Evolutionary conservation across 805 yeast species (phyloP), one percentile per base, ranked within the genome.

Genomic region (Yarrowia keelungensis): DNA sequence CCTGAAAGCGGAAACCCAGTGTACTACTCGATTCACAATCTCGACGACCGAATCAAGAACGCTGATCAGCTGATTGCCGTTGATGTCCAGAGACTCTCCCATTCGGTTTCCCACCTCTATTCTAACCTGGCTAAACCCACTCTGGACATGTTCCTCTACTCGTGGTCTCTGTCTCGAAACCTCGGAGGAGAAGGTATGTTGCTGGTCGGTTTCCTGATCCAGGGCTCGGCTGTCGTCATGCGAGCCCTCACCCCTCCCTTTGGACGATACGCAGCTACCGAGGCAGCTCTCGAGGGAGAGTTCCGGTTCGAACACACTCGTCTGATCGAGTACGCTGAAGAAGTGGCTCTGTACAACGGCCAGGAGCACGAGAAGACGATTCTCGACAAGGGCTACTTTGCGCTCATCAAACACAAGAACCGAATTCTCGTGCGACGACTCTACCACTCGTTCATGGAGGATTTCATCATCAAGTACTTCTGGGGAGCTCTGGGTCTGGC

Each of bases 401-500:
- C 89, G 71, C 81, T 92, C 72, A 95, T 90, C 72, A 82, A 88
- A 70, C 94, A 92, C 78, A 83, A 89, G 72, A 86, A 89, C 74
- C 85, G 87, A 79, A 93, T 90, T 75, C 84, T 89, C 71, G 86
- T 90, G 79, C 88, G 90, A 73, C 83, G 89, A 66, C 82, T 80
- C 88, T 94, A 38, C 35, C 94, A 92, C 78, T 92, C 92, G 75
- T 85, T 91, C 72, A 90, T 94, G 1, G 95, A 94, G 72, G 91
- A 89, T 62, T 93, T 92, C 74, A 87, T 92, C 67, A 93, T 93
- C 71, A 93, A 93, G 79, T 93, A 93, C 78, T 86, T 92, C 61
- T 89, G 97, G 93, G 98, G 98, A 71, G 98, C 97, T 2, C 91
- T 95, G 41, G 98, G 98, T 11, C 83, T 93, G 70, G 85, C 88